phyloP scores from a whole-genome alignment of 768 basidiomycete species.

The Solioccasus polychromus region DNA sequence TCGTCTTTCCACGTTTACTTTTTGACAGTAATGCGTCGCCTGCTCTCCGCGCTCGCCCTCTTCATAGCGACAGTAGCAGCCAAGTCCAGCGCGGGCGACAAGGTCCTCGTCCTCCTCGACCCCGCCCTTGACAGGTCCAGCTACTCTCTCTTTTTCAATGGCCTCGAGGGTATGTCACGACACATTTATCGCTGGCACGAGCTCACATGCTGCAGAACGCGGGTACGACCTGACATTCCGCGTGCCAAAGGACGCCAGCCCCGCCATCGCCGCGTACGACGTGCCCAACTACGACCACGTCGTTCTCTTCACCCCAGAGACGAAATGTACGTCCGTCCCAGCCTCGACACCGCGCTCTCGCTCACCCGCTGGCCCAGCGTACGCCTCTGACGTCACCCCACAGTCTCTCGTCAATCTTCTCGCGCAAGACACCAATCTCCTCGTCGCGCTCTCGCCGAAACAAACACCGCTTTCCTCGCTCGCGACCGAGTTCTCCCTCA shows the following conservation, averaged over 20 bases:
- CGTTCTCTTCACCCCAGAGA: constrained; percentile 80
- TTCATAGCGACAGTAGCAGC: constrained; percentile 36
- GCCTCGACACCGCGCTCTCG: accelerated
- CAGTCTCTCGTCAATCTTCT: constrained; percentile 75
- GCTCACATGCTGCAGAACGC: constrained; percentile 55
- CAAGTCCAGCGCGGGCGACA: constrained; percentile 77
- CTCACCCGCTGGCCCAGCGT: constrained; percentile 40
- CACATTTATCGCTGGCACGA: neutral
- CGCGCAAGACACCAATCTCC: constrained; percentile 71
- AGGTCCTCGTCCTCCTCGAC: constrained; percentile 84
- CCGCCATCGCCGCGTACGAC: constrained; percentile 66
- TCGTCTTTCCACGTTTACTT: constrained; percentile 24
- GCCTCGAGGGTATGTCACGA: constrained; percentile 59
- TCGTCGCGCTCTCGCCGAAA: constrained; percentile 77
- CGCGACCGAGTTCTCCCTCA: constrained; percentile 88
- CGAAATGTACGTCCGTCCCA: constrained; percentile 65
- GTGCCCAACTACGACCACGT: constrained; percentile 80
- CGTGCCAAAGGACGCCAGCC: constrained; percentile 68
- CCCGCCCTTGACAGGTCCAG: constrained; percentile 58
- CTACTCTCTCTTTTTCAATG: constrained; percentile 81
- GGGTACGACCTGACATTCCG: constrained; percentile 90
- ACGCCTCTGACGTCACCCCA: constrained; percentile 73
- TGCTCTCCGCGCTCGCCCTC: constrained; percentile 30
- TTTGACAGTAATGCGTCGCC: constrained; percentile 21
- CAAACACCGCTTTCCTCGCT: constrained; percentile 72